These are phyloP conservation scores for Yamadazyma akitaensis DNA, from an alignment of 805 yeast species.

Conservation along the genomic window DNA sequence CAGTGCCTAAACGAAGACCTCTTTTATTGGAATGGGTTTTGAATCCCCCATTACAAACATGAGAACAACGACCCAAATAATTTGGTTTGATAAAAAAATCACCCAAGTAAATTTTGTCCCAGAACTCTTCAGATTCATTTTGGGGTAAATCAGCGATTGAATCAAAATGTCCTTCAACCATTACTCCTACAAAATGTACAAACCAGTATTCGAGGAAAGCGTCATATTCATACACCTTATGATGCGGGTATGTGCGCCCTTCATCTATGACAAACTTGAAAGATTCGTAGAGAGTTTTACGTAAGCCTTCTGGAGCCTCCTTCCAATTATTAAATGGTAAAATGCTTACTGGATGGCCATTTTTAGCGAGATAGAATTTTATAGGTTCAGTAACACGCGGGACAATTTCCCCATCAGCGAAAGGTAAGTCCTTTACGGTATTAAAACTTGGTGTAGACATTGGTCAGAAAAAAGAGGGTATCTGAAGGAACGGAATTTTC, in stretches of 20 bases:
- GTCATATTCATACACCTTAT: conserved; percentile 33
- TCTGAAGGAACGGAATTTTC: no score
- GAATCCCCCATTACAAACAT: conserved; percentile 86
- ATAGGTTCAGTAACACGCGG: conserved; percentile 32
- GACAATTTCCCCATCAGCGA: conserved; percentile 27
- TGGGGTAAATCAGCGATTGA: conserved; percentile 11
- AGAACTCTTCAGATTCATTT: conserved; percentile 30
- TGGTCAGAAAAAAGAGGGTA: no score
- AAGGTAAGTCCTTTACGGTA: conserved; percentile 25
- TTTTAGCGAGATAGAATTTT: conserved; percentile 39
- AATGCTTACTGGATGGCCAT: conserved; percentile 47
- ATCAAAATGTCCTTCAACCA: conserved; percentile 40
- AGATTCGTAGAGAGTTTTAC: conserved; percentile 44
- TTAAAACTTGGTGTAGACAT: conserved; percentile 7
- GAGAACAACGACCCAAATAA: conserved; percentile 80
- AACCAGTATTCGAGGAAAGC: conserved; percentile 69
- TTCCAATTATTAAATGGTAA: conserved; percentile 51
- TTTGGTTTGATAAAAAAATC: conserved; percentile 83
- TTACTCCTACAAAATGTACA: conserved; percentile 58
- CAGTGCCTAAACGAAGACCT: conserved; percentile 66
- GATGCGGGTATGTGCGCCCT: conserved; percentile 76
- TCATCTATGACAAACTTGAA: conserved; percentile 65
- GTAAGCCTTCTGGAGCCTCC: conserved; percentile 50
- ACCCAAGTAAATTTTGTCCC: conserved; percentile 58
- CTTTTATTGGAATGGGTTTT: conserved; percentile 58